These are phyloP conservation scores for Taiozyma sp. DNA, from an alignment of 1,139 yeast genomes.

Conservation along the genomic window DNA sequence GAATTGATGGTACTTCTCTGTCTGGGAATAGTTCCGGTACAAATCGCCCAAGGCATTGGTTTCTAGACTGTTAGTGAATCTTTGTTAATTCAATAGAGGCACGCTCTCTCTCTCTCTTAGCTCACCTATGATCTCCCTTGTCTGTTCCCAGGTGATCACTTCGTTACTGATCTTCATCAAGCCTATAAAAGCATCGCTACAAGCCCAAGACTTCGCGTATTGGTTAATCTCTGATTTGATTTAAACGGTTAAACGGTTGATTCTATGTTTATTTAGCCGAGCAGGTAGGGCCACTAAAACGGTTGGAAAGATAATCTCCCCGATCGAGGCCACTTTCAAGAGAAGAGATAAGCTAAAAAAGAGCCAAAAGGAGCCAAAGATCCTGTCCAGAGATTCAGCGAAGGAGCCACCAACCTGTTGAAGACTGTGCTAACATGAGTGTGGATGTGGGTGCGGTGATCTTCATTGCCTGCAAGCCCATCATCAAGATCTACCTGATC, in stretches of 20 bases:
- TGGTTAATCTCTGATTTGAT: no score
- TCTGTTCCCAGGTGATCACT: conserved; percentile 13
- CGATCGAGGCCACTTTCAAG: neutral
- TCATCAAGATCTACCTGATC: conserved; percentile 78
- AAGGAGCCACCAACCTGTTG: neutral
- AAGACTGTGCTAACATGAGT: neutral
- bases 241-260: no score
- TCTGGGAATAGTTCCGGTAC: conserved; percentile 12
- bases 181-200: no score
- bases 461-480: conserved; percentile 81
- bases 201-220: no score
- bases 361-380: neutral
- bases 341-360: no score
- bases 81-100: no score
- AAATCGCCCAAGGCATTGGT: conserved; percentile 11
- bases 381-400: neutral
- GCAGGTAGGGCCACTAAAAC: neutral
- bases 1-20: conserved; percentile 9
- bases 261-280: neutral
- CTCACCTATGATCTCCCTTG: conserved; percentile 10
- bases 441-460: conserved; percentile 57
- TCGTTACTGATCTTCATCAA: conserved; percentile 1
- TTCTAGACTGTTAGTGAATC: conserved; percentile 1
- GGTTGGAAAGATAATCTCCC: neutral
- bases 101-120: neutral